Evolutionary conservation across 2,329 filamentous ascomycete genomes (phyloP), one percentile per base, ranked within the genome.

Genomic region (Xylaria polymorpha): DNA sequence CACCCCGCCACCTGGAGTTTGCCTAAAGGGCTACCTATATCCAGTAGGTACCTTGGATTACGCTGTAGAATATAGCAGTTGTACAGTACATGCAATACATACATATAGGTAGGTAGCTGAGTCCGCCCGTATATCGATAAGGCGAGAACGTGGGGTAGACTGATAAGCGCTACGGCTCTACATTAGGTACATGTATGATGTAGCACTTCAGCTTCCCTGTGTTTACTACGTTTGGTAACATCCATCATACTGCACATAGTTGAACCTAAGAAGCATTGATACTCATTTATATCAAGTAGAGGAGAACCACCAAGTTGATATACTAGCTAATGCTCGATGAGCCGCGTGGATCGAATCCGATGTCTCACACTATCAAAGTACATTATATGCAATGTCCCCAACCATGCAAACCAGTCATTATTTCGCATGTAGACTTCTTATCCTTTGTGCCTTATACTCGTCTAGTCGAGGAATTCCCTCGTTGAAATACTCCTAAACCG

Each of bases 401-500:
- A 60, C 57, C 29, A 70, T 70, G 68, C 66, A 68, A 70, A 55
- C 62, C 61, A 59, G 25, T 55, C 57, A 63, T 68, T 64, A 44
- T 50, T 39, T 58, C 43, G 58, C 55, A 61, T 68, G 61, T 59
- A 61, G 69, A 71, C 60, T 67, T 66, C 60, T 67, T 66, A 69
- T 48, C 61, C 68, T 64, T 14, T 55, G 22, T 25, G 37, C 20
- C 56, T 44, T 58, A 41, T 20, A 61, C 39, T 63, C 20, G n/a
- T 35, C 41, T 44, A 25, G 64, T 39, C 37, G 32, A 10, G 61
- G 41, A 37, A 64, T 66, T 12, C 53, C 60, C 29, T 58, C 57
- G 39, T 68, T 58, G 35, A 66, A 61, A 74, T 39, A 29, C 29
- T 55, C 48, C 68, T 32, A 55, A 59, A 20, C 43, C 39, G 35